A percentile compares a stretch with the other conserved stretches of the same genome.
Evolutionary conservation across 2,329 filamentous ascomycete genomes (phyloP).

Genomic region (Calonectria multiphialidica): DNA sequence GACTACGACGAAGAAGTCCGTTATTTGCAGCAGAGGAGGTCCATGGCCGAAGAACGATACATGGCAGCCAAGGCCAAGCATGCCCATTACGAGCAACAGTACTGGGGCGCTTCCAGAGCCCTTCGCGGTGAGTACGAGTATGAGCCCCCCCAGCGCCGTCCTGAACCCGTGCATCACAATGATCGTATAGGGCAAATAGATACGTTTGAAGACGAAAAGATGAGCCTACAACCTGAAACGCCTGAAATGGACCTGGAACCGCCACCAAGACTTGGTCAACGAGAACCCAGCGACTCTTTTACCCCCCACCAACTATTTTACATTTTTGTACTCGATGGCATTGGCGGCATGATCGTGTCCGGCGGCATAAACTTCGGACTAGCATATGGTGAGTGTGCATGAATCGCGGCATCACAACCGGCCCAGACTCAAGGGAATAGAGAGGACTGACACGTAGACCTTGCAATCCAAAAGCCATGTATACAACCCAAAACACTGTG

Average conservation of each 20-base stretch:
- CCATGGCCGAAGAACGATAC: slow-evolving; percentile 53
- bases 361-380: slow-evolving; percentile 65
- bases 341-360: slow-evolving; percentile 60
- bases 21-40: slow-evolving; percentile 51
- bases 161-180: neutral
- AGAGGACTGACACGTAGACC: neutral
- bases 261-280: slow-evolving; percentile 26
- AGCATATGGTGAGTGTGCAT: slow-evolving; percentile 56
- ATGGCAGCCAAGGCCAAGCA: slow-evolving; percentile 55
- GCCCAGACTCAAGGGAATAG: neutral
- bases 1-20: slow-evolving; percentile 56
- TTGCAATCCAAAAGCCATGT: slow-evolving; percentile 56
- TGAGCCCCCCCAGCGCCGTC: neutral
- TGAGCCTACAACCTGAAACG: neutral
- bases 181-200: neutral
- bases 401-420: neutral
- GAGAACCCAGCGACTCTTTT: slow-evolving; percentile 54
- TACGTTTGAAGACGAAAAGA: slow-evolving; percentile 5
- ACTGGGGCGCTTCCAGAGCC: slow-evolving; percentile 54
- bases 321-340: slow-evolving; percentile 60
- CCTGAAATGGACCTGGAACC: neutral
- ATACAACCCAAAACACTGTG: slow-evolving; percentile 53
- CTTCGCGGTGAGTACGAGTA: slow-evolving; percentile 49
- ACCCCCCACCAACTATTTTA: slow-evolving; percentile 62
- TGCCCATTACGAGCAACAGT: slow-evolving; percentile 56